Evolutionary conservation across 306 rosid genomes (phyloP), one percentile per base, ranked within the genome.

Genomic region (Prunus mira): DNA sequence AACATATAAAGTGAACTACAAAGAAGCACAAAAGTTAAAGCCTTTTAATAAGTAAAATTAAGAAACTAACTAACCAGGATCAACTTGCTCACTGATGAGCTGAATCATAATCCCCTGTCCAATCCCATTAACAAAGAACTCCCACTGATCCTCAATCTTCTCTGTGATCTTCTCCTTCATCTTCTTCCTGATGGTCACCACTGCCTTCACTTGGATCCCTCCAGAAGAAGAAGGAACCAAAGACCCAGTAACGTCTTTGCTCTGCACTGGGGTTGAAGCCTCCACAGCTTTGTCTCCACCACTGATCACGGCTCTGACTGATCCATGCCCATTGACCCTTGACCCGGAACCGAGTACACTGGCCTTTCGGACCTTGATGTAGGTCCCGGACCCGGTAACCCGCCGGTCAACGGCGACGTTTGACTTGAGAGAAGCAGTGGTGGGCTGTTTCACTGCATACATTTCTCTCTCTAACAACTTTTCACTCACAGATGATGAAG

Each of bases 41-140:
- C 20, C 30, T 20, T 57, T 11, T 24, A 19, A 19, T 27, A 54
- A 45, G 6, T 18, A 63, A 13, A 9, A 17, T 17, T 30, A 28
- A 63, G 43, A 63, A 30, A 63, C 30, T 3, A 13, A 72, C 86
- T 61, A 67, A 95, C 99, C 90, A 34, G 97, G 90, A 70, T 95
- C 97, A 28, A 89, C 85, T 72, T 84, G 80, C 5, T 90, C 74
- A 61, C 99, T 95, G 47, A 95, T 76, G 11, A 95, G 93, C 13
- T 87, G 92, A 84, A 95, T 89, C 86, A 63, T 81, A 64, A 95
- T 95, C 13, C 99, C 97, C 51, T 84, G 90, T 25, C 97, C 99
- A 65, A 88, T 74, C n/a, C 93, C 97, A 73, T 90, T 95, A 56
- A 90, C 20, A 18, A 90, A 79, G 30, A 76, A 83, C 69, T 92